Percentiles rank a stretch among this genome's conserved stretches.
Conservation (phyloP, 2,329 filamentous ascomycete genomes). For the Chrysoporthe austroafricana region DNA sequence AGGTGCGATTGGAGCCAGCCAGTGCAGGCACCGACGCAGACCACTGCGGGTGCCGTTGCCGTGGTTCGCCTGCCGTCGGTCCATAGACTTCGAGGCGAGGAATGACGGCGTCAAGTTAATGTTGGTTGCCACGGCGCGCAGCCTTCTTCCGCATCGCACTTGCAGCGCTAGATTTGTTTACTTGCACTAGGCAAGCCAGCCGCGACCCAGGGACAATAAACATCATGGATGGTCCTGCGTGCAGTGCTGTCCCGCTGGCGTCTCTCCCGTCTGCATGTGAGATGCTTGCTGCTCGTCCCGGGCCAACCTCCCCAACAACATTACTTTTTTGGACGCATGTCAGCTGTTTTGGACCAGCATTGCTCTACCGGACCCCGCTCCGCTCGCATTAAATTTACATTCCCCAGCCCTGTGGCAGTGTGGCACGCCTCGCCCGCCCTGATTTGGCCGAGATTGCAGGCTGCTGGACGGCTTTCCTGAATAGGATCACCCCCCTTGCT, state of each 20-base stretch:
- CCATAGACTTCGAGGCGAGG: background rate
- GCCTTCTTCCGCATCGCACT: background rate
- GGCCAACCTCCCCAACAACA: background rate
- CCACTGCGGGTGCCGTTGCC: background rate
- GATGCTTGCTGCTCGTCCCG: background rate
- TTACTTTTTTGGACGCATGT: background rate
- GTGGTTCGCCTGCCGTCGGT: background rate
- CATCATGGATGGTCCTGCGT: too few relatives aligned
- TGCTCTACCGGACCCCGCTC: background rate
- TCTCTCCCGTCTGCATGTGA: background rate
- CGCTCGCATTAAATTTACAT: background rate
- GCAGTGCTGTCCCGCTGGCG: too few relatives aligned
- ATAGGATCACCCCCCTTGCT: constrained; percentile 9
- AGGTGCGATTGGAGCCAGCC: background rate
- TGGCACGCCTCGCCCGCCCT: background rate
- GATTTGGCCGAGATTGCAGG: background rate
- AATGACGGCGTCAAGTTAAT: background rate
- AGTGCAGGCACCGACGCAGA: background rate
- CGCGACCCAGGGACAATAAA: background rate
- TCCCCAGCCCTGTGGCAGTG: background rate
- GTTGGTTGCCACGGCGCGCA: background rate
- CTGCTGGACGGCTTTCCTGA: constrained; percentile 9
- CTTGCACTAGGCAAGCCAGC: background rate
- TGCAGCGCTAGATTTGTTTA: background rate
- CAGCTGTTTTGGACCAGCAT: background rate